Base-by-base conservation (phyloP, 768 basidiomycete species). In the Ramaria rubella region DNA sequence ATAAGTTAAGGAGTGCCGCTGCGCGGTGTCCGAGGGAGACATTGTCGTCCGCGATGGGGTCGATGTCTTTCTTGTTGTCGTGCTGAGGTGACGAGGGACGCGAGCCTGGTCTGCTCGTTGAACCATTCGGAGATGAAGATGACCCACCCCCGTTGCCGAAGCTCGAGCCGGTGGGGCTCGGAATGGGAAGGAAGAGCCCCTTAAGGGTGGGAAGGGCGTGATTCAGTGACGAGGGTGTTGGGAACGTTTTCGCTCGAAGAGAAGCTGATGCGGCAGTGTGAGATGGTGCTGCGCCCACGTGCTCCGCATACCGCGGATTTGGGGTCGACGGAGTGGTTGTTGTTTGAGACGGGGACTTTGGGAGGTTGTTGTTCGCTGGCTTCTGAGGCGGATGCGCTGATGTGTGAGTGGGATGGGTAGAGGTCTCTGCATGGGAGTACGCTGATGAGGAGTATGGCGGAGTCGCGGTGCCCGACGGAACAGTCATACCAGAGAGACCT, bases 241-340 rank as follows among this genome's bases (percentile, higher is more conserved):
- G 27, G 15, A 30, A 29, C 19, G 43, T 46, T n/a, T 29, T 33
- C 12, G 44, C 33, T 48, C 31, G 31, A 12, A 34, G 26, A 30
- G n/a, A 27, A n/a, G n/a, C n/a, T 5, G 40, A 12, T 5, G n/a
- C 26, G 44, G 27, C 15, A 24, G 29, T n/a, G 27, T n/a, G 40
- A 29, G 46, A 56, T 19, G 55, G 55, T 14, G 55, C 55, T 2
- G 45, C 55, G 9, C 55, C 55, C 17, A 56, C 43, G 43, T 56
- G 55, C 27, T 56, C 55, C 19, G 55, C 55, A 33, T 46, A 56
- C 24, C 55, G 43, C 4, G 55, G 55, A 34, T 56, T 56, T 19
- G 55, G 55, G 7, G 27, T 23, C 15, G 55, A 45, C 31, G 49
- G 24, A 30, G 44, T 12, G 30, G 30, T 23, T 29, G 44, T 14